Conservation (phyloP, 441 rosid genomes). For the Cnidoscolus chayamansa region DNA sequence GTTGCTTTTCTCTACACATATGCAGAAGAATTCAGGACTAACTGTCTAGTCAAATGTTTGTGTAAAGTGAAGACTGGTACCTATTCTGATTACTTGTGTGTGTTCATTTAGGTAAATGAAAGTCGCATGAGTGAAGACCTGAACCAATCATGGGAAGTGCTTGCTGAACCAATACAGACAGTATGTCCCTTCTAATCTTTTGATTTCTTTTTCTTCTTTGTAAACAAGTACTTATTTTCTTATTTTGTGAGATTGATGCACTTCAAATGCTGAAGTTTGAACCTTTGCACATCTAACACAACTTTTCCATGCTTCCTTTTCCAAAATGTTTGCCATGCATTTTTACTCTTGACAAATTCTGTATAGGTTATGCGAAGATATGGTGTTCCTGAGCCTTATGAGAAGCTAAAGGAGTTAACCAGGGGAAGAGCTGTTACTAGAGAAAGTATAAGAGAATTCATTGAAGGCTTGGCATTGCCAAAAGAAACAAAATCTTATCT, state of each 20-base stretch:
- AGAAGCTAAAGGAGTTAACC: slow-evolving; percentile 87
- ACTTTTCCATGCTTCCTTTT: neutral
- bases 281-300: neutral
- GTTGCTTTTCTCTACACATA: neutral
- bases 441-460: slow-evolving; percentile 76
- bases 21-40: neutral
- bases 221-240: neutral
- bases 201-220: neutral
- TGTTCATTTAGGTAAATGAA: slow-evolving; percentile 60
- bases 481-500: slow-evolving; percentile 59
- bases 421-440: slow-evolving; percentile 80
- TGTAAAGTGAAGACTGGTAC: neutral
- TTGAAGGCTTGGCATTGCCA: slow-evolving; percentile 68
- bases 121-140: slow-evolving; percentile 68
- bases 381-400: slow-evolving; percentile 90
- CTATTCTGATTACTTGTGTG: slow-evolving; percentile 3
- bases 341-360: neutral
- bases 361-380: slow-evolving; percentile 87
- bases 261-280: neutral
- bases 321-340: neutral
- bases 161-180: slow-evolving; percentile 89
- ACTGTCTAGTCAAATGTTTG: neutral
- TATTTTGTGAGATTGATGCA: neutral
- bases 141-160: slow-evolving; percentile 88
- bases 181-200: slow-evolving; percentile 37